phyloP scores from a whole-genome alignment of 345 rosid genomes.

The Trapa bicornis region DNA sequence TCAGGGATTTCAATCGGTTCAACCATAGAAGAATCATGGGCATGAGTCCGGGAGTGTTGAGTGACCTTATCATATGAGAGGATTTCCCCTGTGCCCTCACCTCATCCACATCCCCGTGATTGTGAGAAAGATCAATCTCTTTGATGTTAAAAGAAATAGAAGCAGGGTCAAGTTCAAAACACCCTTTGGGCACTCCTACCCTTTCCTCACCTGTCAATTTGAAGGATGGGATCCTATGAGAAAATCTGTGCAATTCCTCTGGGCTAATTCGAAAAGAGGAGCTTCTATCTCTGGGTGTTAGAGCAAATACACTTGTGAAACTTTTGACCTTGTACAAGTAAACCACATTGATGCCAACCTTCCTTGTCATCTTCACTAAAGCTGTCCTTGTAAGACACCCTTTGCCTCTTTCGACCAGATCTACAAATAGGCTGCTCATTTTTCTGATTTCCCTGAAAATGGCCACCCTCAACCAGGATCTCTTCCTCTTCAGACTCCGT shows the following conservation, averaged over 20 bases:
- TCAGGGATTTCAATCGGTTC: conserved; percentile 28
- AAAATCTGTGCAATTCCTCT: conserved; percentile 51
- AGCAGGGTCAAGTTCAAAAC: conserved; percentile 76
- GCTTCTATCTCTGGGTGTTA: conserved; percentile 14
- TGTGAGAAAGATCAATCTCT: conserved; percentile 23
- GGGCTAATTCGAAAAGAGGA: conserved; percentile 25
- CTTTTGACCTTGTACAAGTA: conserved; percentile 56
- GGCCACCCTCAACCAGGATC: conserved; percentile 21
- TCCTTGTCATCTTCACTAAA: conserved; percentile 60
- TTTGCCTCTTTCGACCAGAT: conserved; percentile 53
- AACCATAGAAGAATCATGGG: background rate
- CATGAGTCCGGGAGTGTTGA: background rate
- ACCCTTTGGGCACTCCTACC: conserved; percentile 45
- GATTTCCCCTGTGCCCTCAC: conserved; percentile 8
- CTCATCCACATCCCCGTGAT: conserved; percentile 11
- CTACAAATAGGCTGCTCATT: conserved; percentile 37
- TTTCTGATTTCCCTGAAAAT: conserved; percentile 16
- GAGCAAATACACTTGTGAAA: conserved; percentile 53
- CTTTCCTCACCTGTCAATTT: conserved; percentile 50
- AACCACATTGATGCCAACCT: conserved; percentile 29
- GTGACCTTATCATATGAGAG: conserved; percentile 7
- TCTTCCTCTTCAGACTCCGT: conserved; percentile 31
- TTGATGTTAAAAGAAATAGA: conserved; percentile 39
- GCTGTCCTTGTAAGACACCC: conserved; percentile 54
- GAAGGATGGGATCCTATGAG: conserved; percentile 66